Evolutionary conservation across 805 yeast genomes (phyloP).

Genomic region (Gaillardinia entomophila): DNA sequence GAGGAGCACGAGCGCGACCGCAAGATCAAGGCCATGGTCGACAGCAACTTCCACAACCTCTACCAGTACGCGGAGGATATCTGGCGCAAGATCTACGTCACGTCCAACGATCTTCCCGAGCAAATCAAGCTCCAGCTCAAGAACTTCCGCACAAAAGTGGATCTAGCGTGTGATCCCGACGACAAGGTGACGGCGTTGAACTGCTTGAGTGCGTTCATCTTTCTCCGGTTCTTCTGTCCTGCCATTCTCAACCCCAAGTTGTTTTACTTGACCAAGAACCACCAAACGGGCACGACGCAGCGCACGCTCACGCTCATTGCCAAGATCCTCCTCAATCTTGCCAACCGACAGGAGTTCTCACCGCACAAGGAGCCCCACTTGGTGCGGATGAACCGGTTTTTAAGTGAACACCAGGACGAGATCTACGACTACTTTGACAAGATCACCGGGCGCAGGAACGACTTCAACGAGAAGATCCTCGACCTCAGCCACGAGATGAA

Average conservation of each 20-base stretch:
- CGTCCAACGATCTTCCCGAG: constrained; percentile 71
- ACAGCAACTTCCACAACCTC: constrained; percentile 45
- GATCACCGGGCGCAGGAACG: constrained; percentile 65
- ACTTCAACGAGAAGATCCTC: constrained; percentile 52
- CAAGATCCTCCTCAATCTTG: constrained; percentile 70
- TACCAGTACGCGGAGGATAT: constrained; percentile 46
- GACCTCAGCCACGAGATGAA: constrained; percentile 53
- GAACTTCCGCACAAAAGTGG: constrained; percentile 58
- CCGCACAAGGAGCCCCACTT: constrained; percentile 83
- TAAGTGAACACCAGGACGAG: constrained; percentile 51
- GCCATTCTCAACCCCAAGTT: constrained; percentile 86
- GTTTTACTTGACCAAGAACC: constrained; percentile 64
- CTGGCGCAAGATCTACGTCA: constrained; percentile 60
- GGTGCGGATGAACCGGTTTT: constrained; percentile 61
- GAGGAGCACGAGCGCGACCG: constrained; percentile 30
- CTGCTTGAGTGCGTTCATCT: constrained; percentile 78
- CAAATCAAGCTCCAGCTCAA: constrained; percentile 61
- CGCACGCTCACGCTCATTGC: constrained; percentile 79
- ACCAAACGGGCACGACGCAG: constrained; percentile 66
- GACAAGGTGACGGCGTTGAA: constrained; percentile 55
- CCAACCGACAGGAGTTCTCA: constrained; percentile 67
- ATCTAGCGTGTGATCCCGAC: constrained; percentile 50
- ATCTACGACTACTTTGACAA: constrained; percentile 65
- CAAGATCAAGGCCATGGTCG: constrained; percentile 28
- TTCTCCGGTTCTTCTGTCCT: constrained; percentile 73